Evolutionary conservation across 257 asterid species (phyloP), one percentile per base, ranked within the genome.

Genomic region (Nicotiana otophora): DNA sequence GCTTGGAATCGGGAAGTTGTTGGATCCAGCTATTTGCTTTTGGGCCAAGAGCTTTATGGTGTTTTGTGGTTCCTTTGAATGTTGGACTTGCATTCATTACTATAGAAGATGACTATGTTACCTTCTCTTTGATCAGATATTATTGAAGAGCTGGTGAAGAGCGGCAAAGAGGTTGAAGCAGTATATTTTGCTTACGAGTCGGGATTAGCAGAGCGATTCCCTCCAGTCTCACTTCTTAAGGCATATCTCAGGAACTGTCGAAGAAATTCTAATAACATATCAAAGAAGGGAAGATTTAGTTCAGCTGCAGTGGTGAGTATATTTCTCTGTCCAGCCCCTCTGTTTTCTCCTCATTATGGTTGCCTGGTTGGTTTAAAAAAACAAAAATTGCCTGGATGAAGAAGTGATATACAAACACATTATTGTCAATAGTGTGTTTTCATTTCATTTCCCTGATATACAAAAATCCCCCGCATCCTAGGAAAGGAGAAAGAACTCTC

Each of bases 101-200:
- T 10, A 39, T 26, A 17, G 26, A 34, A 20, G 63, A 20, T 65
- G 51, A 16, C 30, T 36, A 14, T 77, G 46, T 34, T 31, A 9
- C n/a, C 58, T 63, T 60, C 1, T 28, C 77, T 46, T 64, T 81
- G 16, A 55, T 23, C 84, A 84, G 87, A 81, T 75, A 84, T 84
- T 81, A 84, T 84, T 61, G 84, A 81, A 15, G 84, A 84, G 62
- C 82, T 84, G 60, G 80, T 84, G 80, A 84, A 81, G 72, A 74
- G 26, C 53, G 87, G 82, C 70, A 81, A 65, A 82, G 87, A 84
- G 82, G 51, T 84, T 65, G 87, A 84, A 48, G 87, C 87, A 14
- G 51, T 81, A 51, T 84, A 84, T 81, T 84, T 84, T 55, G 82
- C 87, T 63, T 65, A 68, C 5, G 84, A 81, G 80, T 42, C 84